phyloP scores from a whole-genome alignment of 495 filamentous ascomycete species.

The Parachaetomium inaequale region DNA sequence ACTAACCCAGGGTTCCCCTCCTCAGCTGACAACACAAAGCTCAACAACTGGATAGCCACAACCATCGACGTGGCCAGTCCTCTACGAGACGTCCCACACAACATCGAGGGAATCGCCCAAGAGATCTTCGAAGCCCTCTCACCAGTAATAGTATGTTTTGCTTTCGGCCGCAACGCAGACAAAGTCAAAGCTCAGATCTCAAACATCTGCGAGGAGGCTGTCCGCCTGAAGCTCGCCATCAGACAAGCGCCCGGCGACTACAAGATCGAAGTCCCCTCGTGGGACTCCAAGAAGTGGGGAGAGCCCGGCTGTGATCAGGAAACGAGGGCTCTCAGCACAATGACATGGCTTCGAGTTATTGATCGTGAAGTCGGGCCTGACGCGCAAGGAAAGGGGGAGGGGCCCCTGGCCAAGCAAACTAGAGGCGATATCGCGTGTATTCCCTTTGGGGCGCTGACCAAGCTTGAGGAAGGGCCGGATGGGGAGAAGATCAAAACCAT shows the following conservation, averaged over 20 bases:
- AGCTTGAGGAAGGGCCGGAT: not conserved
- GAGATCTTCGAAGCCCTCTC: constrained; percentile 7
- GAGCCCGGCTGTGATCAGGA: constrained; percentile 3
- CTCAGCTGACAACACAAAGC: not conserved
- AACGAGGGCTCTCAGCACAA: not conserved
- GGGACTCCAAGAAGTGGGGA: constrained; percentile 10
- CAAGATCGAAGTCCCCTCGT: constrained; percentile 15
- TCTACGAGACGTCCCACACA: not conserved
- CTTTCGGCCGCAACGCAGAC: not conserved
- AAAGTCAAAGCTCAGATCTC: not conserved
- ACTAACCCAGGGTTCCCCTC: not conserved
- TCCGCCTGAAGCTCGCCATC: constrained; percentile 18
- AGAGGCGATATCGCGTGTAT: constrained; percentile 4
- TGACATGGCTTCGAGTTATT: not conserved
- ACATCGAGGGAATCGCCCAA: not conserved
- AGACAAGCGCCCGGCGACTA: not conserved
- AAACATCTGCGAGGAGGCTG: constrained; percentile 15
- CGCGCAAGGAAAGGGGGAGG: not conserved
- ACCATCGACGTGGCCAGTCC: constrained; percentile 1
- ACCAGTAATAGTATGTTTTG: constrained; percentile 9
- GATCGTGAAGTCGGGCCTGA: not conserved
- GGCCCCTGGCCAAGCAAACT: not conserved
- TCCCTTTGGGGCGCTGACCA: constrained; percentile 19
- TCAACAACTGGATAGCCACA: constrained; percentile 9
- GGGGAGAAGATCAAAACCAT: constrained; percentile 2